Base-by-base conservation (phyloP, 768 basidiomycete species). In the Lactifluus subvellereus region DNA sequence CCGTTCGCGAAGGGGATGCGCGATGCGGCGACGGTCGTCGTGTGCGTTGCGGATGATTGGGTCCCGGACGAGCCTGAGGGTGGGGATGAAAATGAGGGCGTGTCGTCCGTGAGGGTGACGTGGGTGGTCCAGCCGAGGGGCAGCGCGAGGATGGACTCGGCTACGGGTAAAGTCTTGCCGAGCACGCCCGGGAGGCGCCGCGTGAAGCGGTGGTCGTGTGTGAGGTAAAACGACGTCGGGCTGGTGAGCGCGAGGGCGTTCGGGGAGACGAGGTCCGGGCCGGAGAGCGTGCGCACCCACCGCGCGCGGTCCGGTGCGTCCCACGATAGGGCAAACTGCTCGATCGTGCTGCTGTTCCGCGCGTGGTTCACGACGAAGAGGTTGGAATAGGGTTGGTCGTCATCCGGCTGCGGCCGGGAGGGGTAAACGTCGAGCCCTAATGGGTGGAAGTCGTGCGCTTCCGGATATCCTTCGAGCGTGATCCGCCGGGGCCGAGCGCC, bases 291-390 rank as follows among this genome's bases (percentile, higher is more conserved):
- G 66, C 82, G 83, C 37, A 87, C 71, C 73, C 88, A 77, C 8
- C 66, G 77, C 18, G 84, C 85, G 20, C 74, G 71, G 4, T 73
- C 74, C 0, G 78, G 79, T 0, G 66, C 64, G 4, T 74, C 69
- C 0, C 83, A 84, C 32, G 79, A 73, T 27, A 91, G 69, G 1
- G 72, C 60, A 69, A 91, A 89, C 48, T 89, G 84, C 71, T 91
- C 89, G 59, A 90, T 80, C 57, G 84, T 80, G 27, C 86, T 85
- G 32, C 76, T 72, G 42, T 77, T 66, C 18, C 83, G 80, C 1
- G 84, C 85, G 71, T 90, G 89, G 74, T 90, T 91, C 68, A 88
- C 75, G 51, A 84, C 76, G 72, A 85, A 88, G 53, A 89, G 75
- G 67, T 80, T 81, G 53, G 85, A 85, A 4, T 75, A 53, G 53